Evolutionary conservation across 768 basidiomycete species (phyloP).

Genomic region (Lanmaoa rubissima): DNA sequence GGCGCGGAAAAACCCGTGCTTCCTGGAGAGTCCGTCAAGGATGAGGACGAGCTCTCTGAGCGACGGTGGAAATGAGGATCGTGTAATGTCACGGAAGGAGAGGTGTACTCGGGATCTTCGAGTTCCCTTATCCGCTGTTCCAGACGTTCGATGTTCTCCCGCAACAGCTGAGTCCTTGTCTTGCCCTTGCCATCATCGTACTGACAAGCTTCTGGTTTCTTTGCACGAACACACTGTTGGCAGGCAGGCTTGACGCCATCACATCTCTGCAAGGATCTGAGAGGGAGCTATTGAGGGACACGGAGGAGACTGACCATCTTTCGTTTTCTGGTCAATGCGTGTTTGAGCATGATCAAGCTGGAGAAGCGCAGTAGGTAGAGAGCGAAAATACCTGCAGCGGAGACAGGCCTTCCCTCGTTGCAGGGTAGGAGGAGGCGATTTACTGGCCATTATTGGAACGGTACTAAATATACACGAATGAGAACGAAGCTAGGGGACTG

Average conservation of each 20-base stretch:
- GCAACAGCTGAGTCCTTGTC: constrained; percentile 74
- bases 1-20: constrained; percentile 52
- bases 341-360: constrained; percentile 14
- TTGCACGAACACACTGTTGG: constrained; percentile 74
- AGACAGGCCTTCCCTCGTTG: constrained; percentile 73
- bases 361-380: not conserved
- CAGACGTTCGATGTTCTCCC: constrained; percentile 72
- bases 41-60: constrained; percentile 52
- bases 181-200: constrained; percentile 86
- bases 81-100: constrained; percentile 66
- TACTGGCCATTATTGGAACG: constrained; percentile 37
- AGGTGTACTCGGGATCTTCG: constrained; percentile 69
- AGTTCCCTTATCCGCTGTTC: constrained; percentile 72
- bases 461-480: constrained; percentile 37
- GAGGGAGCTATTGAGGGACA: constrained; percentile 1
- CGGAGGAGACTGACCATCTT: constrained; percentile 52
- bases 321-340: constrained; percentile 48
- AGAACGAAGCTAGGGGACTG: constrained; percentile 17
- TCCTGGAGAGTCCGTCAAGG: constrained; percentile 48
- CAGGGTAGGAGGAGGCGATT: constrained; percentile 39
- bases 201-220: constrained; percentile 72
- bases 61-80: constrained; percentile 54
- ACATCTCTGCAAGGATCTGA: constrained; percentile 53
- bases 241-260: constrained; percentile 77
- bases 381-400: constrained; percentile 57